Evolutionary conservation across 257 asterid species (phyloP), one percentile per base, ranked within the genome.

Genomic region (Orobanche coerulescens): DNA sequence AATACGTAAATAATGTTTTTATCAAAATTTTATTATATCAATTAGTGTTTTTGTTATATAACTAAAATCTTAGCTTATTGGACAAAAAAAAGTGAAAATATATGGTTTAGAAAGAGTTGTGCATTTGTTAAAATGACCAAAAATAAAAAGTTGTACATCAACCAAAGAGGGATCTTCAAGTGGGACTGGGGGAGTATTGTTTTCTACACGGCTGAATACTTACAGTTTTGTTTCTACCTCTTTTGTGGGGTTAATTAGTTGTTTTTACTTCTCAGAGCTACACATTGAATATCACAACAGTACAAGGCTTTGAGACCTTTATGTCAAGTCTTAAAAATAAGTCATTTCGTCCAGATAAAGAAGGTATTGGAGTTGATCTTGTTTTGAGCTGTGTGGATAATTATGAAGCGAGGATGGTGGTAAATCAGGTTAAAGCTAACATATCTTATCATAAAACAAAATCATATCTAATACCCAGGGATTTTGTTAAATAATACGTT

Each of bases 341-440:
- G 64, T 72, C 84, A 47, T 82, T 84, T 72, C 79, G 75, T 25
- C 83, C 94, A 53, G 73, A 71, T 70, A 84, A 78, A 76, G 95
- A 82, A 74, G 97, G 87, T 53, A 61, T 66, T 52, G 98, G 97
- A 68, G 83, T 92, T 66, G 94, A 88, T 81, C 98, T 92, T 58
- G 86, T 92, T 62, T 81, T 92, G 62, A 92, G 98, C 79, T 88
- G 98, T 63, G 98, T 92, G 19, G 98, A 92, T 79, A 92, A 92
- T 81, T 92, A 92, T 70, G 98, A 92, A 83, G 98, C 98, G 55
- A 82, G 97, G 81, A 92, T 92, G 98, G 98, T 88, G 64, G 97
- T 92, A 65, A 92, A 92, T 84, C 98, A 92, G 95, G 98, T 88
- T 67, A 47, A 77, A 55, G 18, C 61, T 62, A 52, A 48, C 53